Conservation (phyloP, 2,329 filamentous ascomycete genomes). For the Talaromyces sp. region DNA sequence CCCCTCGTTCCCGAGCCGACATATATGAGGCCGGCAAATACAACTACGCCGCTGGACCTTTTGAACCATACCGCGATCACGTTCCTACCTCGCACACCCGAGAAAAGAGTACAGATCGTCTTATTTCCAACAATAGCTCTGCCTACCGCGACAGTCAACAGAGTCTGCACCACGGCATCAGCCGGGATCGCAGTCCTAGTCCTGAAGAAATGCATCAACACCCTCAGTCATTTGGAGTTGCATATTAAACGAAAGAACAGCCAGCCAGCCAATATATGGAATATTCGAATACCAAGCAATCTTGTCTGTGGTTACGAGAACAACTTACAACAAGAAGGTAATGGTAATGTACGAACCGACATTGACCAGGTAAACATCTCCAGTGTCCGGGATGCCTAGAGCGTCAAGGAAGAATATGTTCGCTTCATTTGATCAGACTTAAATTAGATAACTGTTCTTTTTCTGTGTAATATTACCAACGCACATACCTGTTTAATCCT, state of each 20-base stretch:
- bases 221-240: slow-evolving; percentile 28
- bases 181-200: slow-evolving; percentile 25
- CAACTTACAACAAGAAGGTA: no score
- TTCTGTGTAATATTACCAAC: no score
- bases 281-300: no score
- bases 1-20: slow-evolving; percentile 5
- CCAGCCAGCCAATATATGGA: no score
- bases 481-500: no score
- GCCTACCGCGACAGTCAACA: slow-evolving; percentile 18
- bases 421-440: no score
- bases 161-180: slow-evolving; percentile 16
- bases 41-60: slow-evolving; percentile 34
- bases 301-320: no score
- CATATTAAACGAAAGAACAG: slow-evolving; percentile 17
- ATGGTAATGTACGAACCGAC: no score
- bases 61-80: slow-evolving; percentile 35
- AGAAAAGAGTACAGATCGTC: slow-evolving; percentile 28
- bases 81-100: slow-evolving; percentile 12
- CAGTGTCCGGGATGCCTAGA: no score
- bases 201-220: slow-evolving; percentile 25
- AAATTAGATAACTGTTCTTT: no score
- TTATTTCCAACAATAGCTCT: slow-evolving; percentile 23
- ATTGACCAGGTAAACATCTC: no score
- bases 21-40: slow-evolving; percentile 33
- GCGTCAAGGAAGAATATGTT: no score